These are phyloP conservation scores for Musa itinerans DNA, from an alignment of 176 grass and related monocot genomes.

Conservation along the genomic window DNA sequence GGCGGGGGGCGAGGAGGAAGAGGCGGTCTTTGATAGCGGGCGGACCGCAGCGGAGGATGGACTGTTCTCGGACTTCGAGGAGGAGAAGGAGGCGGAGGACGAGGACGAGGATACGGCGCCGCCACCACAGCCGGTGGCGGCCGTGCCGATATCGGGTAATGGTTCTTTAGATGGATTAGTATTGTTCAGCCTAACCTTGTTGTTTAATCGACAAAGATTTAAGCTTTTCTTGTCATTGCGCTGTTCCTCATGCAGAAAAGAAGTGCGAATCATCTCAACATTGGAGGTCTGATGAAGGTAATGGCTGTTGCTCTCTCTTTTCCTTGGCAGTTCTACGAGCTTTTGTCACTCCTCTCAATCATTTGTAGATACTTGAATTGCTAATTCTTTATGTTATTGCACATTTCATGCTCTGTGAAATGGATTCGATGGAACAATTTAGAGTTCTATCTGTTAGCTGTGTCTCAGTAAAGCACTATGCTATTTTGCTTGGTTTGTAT, in stretches of 20 bases:
- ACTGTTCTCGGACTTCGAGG: constrained; percentile 38
- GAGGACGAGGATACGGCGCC: constrained; percentile 2
- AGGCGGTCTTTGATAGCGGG: constrained; percentile 25
- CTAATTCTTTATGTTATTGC: not conserved
- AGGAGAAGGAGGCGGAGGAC: constrained; percentile 25
- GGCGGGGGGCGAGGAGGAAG: constrained; percentile 9
- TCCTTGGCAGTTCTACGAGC: not conserved
- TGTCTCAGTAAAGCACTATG: not conserved
- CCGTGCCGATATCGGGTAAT: constrained; percentile 45
- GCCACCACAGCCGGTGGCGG: constrained; percentile 21
- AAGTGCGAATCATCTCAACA: constrained; percentile 48
- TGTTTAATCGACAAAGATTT: too few relatives aligned
- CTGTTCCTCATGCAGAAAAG: constrained; percentile 45
- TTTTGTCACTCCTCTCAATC: not conserved
- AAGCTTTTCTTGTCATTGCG: constrained; percentile 1
- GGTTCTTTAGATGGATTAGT: constrained; percentile 10
- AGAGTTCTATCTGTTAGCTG: not conserved
- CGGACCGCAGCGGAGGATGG: constrained; percentile 25
- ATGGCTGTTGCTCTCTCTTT: constrained; percentile 7
- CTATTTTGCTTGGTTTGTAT: not conserved
- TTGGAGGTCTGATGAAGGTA: constrained; percentile 56
- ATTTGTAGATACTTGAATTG: not conserved
- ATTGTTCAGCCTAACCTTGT: too few relatives aligned
- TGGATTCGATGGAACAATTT: not conserved
- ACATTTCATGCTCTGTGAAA: not conserved